Evolutionary conservation across 805 yeast genomes (phyloP), one percentile per base, ranked within the genome.

Genomic region (Kluyveromyces wickerhamii): DNA sequence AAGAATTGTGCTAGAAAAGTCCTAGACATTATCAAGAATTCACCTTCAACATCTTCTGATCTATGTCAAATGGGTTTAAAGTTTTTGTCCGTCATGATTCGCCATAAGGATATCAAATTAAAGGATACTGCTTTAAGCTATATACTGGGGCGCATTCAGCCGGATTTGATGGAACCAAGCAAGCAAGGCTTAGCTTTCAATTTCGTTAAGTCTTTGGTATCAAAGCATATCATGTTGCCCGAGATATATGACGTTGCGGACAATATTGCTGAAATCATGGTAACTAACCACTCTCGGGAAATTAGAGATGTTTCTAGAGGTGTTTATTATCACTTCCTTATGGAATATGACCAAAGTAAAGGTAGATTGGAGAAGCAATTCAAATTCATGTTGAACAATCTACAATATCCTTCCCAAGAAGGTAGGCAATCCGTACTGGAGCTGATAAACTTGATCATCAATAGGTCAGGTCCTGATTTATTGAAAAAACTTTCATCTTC

Each of bases 381-480:
- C 60, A 76, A 79, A 43, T 77, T 80, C 52, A 66, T 92, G 57
- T 82, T 88, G 7, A 74, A 74, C 36, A 92, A 92, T 54, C 63
- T 92, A 43, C 70, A 77, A 16, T 92, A 92, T 53, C 88, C 94
- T 4, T 77, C 94, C 3, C 82, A 82, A 38, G 69, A 74, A 27
- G 98, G 98, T 34, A 69, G 96, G 34, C 79, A 80, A 44, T 84
- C 96, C 0, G 94, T 86, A 2, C 73, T 92, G 83, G 97, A 92
- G 49, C 65, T 89, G 49, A 65, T 89, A 30, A 81, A 79, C 48
- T 62, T 76, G 44, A 67, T 92, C 36, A 65, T 89, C 12, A 65
- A 68, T 29, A 85, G 82, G 50, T 70, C 87, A 2, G 73, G 79
- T 3, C 57, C 65, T 6, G 79, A 74, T 1, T 57, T 84, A 28